phyloP scores from a whole-genome alignment of 805 yeast genomes.

The Wickerhamiella nectarea region DNA sequence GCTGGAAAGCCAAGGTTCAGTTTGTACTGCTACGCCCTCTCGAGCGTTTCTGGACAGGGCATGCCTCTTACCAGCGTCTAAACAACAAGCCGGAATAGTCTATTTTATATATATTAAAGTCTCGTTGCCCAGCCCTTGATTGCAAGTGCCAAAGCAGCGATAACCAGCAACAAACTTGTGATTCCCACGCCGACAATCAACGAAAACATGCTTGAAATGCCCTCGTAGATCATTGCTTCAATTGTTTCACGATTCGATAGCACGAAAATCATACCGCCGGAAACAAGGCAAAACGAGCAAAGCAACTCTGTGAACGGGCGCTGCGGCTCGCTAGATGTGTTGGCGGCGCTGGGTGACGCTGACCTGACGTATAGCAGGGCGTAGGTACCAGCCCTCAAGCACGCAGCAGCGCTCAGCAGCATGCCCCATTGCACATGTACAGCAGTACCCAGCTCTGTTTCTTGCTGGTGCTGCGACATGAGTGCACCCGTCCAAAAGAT shows the following conservation, averaged over 20 bases:
- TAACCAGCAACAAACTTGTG: constrained; percentile 68
- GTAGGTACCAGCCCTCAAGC: constrained; percentile 57
- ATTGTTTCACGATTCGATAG: constrained; percentile 80
- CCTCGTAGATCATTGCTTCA: constrained; percentile 67
- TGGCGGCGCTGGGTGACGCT: constrained; percentile 16
- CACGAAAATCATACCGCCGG: constrained; percentile 89
- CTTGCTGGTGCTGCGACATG: constrained; percentile 91
- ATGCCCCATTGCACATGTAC: constrained; percentile 92
- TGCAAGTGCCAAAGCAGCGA: constrained; percentile 60
- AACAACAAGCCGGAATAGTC: background rate
- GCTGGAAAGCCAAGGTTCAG: constrained; percentile 23
- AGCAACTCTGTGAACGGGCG: constrained; percentile 82
- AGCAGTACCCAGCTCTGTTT: constrained; percentile 58
- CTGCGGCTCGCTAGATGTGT: constrained; percentile 32
- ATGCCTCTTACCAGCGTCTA: constrained; percentile 7
- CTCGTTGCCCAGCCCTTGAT: constrained; percentile 24
- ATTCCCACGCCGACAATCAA: constrained; percentile 75
- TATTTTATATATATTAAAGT: background rate
- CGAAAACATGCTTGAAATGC: constrained; percentile 79
- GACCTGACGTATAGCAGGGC: constrained; percentile 36
- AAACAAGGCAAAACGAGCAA: constrained; percentile 60
- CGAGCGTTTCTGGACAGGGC: constrained; percentile 27
- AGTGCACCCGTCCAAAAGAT: constrained; percentile 93
- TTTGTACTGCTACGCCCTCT: constrained; percentile 20
- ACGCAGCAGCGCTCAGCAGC: constrained; percentile 67